Conservation (phyloP, 208 protist species). For the Crithidia expoeki region DNA sequence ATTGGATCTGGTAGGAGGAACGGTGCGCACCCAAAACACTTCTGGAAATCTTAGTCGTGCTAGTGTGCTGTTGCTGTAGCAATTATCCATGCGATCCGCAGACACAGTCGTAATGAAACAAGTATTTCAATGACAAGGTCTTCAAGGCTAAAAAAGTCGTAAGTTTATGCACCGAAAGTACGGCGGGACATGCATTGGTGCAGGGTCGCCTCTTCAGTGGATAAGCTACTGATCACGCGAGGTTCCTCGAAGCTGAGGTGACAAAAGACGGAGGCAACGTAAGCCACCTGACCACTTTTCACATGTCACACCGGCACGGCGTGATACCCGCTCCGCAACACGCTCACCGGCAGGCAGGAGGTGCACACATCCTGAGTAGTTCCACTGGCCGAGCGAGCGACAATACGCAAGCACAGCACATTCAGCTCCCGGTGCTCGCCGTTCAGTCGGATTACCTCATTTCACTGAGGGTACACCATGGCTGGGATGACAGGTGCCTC, state of each 20-base stretch:
- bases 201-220: not conserved
- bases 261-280: constrained; percentile 45
- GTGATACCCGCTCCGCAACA: constrained; percentile 52
- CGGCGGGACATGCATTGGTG: not conserved
- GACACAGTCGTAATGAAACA: too few relatives aligned
- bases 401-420: constrained; percentile 49
- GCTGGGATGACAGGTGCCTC: constrained; percentile 43
- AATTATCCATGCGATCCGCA: too few relatives aligned
- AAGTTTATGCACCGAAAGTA: not conserved
- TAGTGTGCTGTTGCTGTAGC: not conserved
- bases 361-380: constrained; percentile 41
- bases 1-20: too few relatives aligned
- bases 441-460: constrained; percentile 32
- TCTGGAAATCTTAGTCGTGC: too few relatives aligned
- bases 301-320: constrained; percentile 46
- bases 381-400: constrained; percentile 31
- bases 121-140: too few relatives aligned
- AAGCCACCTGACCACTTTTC: constrained; percentile 21
- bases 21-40: too few relatives aligned
- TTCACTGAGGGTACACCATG: constrained; percentile 67
- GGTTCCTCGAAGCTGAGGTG: constrained; percentile 15
- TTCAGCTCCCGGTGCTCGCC: constrained; percentile 43
- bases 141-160: too few relatives aligned
- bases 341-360: constrained; percentile 41
- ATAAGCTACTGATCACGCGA: not conserved